Conservation (phyloP, 805 yeast species). For the Tetrapisispora fleetii region DNA sequence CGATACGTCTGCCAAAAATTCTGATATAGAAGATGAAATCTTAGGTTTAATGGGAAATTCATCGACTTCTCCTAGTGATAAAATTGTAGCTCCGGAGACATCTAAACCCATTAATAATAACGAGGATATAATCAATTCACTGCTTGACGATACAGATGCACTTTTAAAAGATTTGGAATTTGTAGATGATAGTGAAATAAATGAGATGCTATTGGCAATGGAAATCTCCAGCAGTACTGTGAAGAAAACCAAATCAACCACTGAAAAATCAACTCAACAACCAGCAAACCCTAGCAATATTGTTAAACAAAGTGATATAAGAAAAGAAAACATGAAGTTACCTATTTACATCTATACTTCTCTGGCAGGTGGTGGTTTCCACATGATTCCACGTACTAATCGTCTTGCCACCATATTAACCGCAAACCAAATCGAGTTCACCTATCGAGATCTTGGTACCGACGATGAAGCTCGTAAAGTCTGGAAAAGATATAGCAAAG, state of each 20-base stretch:
- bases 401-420: slow-evolving; percentile 62
- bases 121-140: slow-evolving; percentile 6
- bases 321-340: slow-evolving; percentile 31
- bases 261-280: neutral
- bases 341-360: slow-evolving; percentile 79
- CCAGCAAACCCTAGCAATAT: neutral
- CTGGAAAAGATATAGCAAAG: slow-evolving; percentile 69
- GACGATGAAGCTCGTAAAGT: slow-evolving; percentile 76
- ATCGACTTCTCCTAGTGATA: neutral
- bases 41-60: neutral
- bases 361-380: slow-evolving; percentile 75
- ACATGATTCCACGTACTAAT: slow-evolving; percentile 67
- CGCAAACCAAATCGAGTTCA: slow-evolving; percentile 61
- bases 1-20: neutral
- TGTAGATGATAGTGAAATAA: slow-evolving; percentile 17
- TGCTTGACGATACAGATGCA: slow-evolving; percentile 26
- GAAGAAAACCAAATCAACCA: neutral
- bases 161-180: slow-evolving; percentile 21
- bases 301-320: slow-evolving; percentile 12
- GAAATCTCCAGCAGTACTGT: slow-evolving; percentile 2
- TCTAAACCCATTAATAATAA: neutral
- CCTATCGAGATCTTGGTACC: slow-evolving; percentile 72
- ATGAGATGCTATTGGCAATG: slow-evolving; percentile 11
- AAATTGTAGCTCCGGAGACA: neutral
- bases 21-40: neutral